A percentile compares a stretch with the other conserved stretches of the same genome.
These are phyloP conservation scores for Phaeodactylum tricornutum DNA, from an alignment of 108 stramenopile genomes.

Conservation along the genomic window DNA sequence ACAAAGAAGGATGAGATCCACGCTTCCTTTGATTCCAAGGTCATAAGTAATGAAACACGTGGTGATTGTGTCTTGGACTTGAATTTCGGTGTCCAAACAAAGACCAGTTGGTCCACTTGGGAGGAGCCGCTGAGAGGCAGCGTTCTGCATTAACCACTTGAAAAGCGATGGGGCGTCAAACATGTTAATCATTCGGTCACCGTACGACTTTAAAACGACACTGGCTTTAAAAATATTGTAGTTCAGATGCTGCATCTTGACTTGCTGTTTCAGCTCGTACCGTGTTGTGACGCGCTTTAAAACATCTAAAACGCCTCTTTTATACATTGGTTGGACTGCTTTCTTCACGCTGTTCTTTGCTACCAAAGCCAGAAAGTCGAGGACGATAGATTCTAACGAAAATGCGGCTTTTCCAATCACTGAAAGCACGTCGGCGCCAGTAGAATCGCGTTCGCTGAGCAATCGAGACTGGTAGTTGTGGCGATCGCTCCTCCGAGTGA, in stretches of 20 bases:
- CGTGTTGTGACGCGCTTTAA: constrained; percentile 12
- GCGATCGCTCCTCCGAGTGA: too few species aligned
- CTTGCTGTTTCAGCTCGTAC: constrained; percentile 17
- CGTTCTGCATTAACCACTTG: constrained; percentile 12
- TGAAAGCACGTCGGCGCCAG: too few species aligned
- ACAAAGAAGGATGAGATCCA: constrained; percentile 25
- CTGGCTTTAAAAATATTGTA: constrained; percentile 20
- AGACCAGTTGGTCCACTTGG: constrained; percentile 13
- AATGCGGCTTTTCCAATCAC: too few species aligned
- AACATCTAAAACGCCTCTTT: constrained; percentile 15
- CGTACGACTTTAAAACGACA: constrained; percentile 16
- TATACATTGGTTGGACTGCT: constrained; percentile 8
- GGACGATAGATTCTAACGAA: too few species aligned
- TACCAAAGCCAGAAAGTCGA: constrained; percentile 20
- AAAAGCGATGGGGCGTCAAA: constrained; percentile 17
- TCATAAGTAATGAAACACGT: constrained; percentile 19
- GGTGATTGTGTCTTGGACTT: constrained; percentile 20
- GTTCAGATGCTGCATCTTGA: constrained; percentile 18
- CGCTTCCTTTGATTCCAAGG: constrained; percentile 1
- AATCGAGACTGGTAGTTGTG: too few species aligned
- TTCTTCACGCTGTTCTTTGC: constrained; percentile 17
- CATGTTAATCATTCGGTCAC: constrained; percentile 18
- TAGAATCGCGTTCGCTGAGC: too few species aligned
- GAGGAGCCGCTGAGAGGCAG: constrained; percentile 17
- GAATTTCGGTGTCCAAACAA: constrained; percentile 17